A percentile compares a stretch with the other conserved stretches of the same genome.
These are phyloP conservation scores for Neopestalotiopsis sp. DNA, from an alignment of 2,329 filamentous ascomycete species.

Conservation along the genomic window DNA sequence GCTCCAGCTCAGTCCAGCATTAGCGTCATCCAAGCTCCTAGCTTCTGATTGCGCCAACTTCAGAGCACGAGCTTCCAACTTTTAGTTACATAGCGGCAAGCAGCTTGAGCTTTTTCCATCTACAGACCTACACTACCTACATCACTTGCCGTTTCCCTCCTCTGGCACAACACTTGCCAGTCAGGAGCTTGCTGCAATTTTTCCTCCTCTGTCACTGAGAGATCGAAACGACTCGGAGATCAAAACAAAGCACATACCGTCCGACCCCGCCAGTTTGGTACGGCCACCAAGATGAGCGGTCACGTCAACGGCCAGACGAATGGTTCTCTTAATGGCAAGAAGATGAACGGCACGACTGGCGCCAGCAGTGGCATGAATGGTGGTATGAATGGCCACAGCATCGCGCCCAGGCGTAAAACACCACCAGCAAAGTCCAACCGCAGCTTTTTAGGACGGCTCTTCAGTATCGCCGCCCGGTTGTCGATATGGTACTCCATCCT, in stretches of 20 bases:
- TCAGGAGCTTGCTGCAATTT: neutral
- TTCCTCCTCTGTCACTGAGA: neutral
- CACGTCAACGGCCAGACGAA: conserved; percentile 37
- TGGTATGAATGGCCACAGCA: conserved; percentile 42
- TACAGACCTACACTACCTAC: neutral
- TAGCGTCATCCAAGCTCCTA: conserved; percentile 15
- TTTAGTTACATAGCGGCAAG: neutral
- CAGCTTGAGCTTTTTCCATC: neutral
- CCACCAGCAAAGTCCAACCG: conserved; percentile 27
- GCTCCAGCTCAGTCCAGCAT: neutral
- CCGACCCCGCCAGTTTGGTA: neutral
- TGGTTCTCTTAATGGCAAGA: conserved; percentile 41
- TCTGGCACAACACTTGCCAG: neutral
- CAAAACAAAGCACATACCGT: neutral
- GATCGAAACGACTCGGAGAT: neutral
- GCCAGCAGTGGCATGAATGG: neutral
- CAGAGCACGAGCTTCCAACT: conserved; percentile 11
- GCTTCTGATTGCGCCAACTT: conserved; percentile 11
- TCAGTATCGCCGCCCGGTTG: conserved; percentile 64
- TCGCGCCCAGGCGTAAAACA: conserved; percentile 36
- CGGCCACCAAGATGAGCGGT: conserved; percentile 25
- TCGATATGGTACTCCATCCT: conserved; percentile 85
- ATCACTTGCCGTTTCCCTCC: neutral
- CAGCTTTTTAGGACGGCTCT: conserved; percentile 43
- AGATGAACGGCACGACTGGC: conserved; percentile 34